Conservation (phyloP, 148 eudicot genomes). For the Arbutus unedo region DNA sequence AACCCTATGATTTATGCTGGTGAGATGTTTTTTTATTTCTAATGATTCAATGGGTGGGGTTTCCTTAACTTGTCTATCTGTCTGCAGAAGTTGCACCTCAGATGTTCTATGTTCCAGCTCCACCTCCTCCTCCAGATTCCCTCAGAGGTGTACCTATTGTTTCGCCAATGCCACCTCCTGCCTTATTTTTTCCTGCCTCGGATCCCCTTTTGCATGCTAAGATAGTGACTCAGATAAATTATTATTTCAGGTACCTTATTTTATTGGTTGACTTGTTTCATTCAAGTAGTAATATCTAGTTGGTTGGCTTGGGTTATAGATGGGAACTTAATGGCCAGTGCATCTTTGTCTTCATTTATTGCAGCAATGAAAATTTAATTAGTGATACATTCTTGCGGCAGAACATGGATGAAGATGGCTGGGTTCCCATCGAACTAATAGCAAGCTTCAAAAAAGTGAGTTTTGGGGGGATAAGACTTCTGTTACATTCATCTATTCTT, state of each 20-base stretch:
- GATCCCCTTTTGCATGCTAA: constrained; percentile 53
- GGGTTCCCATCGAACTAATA: constrained; percentile 73
- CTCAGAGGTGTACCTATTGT: constrained; percentile 44
- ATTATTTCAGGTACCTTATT: constrained; percentile 71
- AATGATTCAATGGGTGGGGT: constrained; percentile 7
- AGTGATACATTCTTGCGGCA: constrained; percentile 68
- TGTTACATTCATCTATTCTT: neutral
- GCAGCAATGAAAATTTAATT: constrained; percentile 78
- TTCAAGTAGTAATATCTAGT: neutral
- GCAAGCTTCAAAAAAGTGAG: constrained; percentile 77
- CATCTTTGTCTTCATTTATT: constrained; percentile 6
- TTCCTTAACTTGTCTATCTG: constrained; percentile 10
- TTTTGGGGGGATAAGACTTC: constrained; percentile 8
- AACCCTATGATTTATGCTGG: constrained; percentile 64
- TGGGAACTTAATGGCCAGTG: neutral
- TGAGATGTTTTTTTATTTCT: constrained; percentile 30
- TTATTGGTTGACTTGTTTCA: neutral
- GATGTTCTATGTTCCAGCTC: constrained; percentile 33
- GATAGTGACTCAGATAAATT: constrained; percentile 71
- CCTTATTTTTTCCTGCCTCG: constrained; percentile 28
- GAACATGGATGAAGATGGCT: constrained; percentile 82
- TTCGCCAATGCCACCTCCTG: constrained; percentile 40
- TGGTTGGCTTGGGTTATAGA: constrained; percentile 2
- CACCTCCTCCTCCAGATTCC: constrained; percentile 24
- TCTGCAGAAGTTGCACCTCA: constrained; percentile 50